Percentiles rank a stretch among this genome's conserved stretches.
phyloP scores from a whole-genome alignment of 2,329 filamentous ascomycete species.

The Triangularia setosa region DNA sequence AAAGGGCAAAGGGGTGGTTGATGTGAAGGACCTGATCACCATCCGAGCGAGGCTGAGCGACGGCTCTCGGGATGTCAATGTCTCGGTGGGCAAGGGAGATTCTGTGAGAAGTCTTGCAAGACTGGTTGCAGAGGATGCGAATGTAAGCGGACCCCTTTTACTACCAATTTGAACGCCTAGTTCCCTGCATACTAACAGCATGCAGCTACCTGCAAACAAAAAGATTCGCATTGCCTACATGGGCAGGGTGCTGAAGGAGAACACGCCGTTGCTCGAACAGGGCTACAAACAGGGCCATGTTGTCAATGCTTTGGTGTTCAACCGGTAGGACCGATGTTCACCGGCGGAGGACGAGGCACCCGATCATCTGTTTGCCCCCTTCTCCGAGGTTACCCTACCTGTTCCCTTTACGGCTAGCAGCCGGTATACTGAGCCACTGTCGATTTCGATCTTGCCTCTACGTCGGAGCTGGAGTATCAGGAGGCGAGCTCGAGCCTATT shows the following conservation, averaged over 20 bases:
- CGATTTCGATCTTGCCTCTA: background rate
- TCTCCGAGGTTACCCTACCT: background rate
- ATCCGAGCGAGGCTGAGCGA: constrained; percentile 64
- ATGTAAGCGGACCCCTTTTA: constrained; percentile 45
- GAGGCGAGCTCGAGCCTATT: background rate
- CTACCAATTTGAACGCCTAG: background rate
- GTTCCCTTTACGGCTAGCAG: background rate
- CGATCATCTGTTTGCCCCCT: background rate
- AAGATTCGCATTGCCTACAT: constrained; percentile 72
- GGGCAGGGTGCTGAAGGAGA: constrained; percentile 73
- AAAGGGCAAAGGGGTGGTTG: constrained; percentile 49
- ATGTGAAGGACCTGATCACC: constrained; percentile 47
- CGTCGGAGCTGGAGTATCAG: background rate
- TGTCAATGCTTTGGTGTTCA: constrained; percentile 70
- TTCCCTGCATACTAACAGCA: constrained; percentile 1
- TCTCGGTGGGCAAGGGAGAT: constrained; percentile 57
- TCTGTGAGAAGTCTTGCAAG: constrained; percentile 60
- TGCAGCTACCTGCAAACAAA: constrained; percentile 54
- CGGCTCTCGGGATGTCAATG: constrained; percentile 57
- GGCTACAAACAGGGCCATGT: constrained; percentile 74
- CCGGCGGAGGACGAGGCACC: background rate
- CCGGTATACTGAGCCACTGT: background rate
- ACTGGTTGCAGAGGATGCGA: constrained; percentile 59
- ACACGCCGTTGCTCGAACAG: constrained; percentile 59
- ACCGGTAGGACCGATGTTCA: constrained; percentile 34